Evolutionary conservation across 2,329 filamentous ascomycete genomes (phyloP).

Genomic region (Colletotrichum lupini): DNA sequence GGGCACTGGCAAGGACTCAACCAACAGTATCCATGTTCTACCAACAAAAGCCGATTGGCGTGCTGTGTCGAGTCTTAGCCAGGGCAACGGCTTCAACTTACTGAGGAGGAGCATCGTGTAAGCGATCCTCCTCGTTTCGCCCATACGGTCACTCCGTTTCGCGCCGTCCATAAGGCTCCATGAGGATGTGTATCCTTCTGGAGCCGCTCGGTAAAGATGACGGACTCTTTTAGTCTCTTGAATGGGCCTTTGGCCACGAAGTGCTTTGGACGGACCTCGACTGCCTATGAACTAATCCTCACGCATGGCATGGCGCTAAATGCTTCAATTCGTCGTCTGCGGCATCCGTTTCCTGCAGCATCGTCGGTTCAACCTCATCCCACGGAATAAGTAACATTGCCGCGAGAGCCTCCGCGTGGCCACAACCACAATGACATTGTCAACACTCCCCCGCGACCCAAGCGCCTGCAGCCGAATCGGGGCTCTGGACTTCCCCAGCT

Average conservation of each 20-base stretch:
- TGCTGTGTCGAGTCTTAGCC: neutral
- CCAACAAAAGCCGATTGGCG: neutral
- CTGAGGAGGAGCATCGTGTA: neutral
- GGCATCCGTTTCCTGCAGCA: neutral
- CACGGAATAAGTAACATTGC: neutral
- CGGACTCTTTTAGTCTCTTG: neutral
- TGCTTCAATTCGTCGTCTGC: conserved; percentile 3
- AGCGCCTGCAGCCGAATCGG: neutral
- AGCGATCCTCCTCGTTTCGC: neutral
- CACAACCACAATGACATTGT: neutral
- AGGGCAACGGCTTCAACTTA: neutral
- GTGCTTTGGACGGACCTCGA: conserved; percentile 3
- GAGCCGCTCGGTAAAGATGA: neutral
- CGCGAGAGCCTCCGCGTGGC: neutral
- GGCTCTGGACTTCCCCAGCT: conserved; percentile 8
- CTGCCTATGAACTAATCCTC: too few relatives aligned
- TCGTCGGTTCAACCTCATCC: neutral
- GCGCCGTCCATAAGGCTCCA: neutral
- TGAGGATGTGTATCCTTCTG: conserved; percentile 1
- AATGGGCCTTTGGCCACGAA: neutral
- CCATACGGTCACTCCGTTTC: neutral
- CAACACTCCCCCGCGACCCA: neutral
- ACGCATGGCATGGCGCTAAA: too few relatives aligned
- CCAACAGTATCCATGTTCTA: neutral
- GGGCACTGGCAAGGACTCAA: neutral